phyloP scores from a whole-genome alignment of 345 rosid species.

The Draba incana region DNA sequence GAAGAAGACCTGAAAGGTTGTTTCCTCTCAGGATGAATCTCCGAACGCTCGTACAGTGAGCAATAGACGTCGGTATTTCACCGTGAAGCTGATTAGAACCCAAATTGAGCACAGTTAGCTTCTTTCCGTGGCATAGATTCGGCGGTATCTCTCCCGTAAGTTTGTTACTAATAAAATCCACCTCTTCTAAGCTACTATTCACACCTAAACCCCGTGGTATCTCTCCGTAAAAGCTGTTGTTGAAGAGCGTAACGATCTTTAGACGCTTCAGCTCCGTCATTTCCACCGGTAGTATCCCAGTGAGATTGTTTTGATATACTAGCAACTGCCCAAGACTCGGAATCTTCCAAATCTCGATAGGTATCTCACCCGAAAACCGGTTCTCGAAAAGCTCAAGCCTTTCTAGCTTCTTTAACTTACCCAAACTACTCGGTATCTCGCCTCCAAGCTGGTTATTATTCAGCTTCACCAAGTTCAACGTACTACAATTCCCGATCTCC shows the following conservation, averaged over 20 bases:
- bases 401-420: conserved; percentile 51
- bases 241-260: conserved; percentile 54
- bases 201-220: conserved; percentile 70
- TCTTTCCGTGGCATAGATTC: conserved; percentile 63
- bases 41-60: conserved; percentile 57
- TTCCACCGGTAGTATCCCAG: conserved; percentile 67
- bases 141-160: conserved; percentile 73
- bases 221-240: conserved; percentile 61
- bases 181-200: conserved; percentile 59
- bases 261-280: conserved; percentile 62
- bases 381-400: conserved; percentile 68
- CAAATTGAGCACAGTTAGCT: conserved; percentile 53
- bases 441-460: conserved; percentile 70
- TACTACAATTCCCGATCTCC: conserved; percentile 70
- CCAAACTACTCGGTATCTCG: conserved; percentile 60
- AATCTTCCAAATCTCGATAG: conserved; percentile 71
- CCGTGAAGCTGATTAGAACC: conserved; percentile 69
- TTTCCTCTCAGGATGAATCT: conserved; percentile 67
- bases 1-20: conserved; percentile 59
- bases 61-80: conserved; percentile 56
- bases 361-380: conserved; percentile 68
- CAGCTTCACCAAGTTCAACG: conserved; percentile 48
- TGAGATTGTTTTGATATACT: conserved; percentile 67
- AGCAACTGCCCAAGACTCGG: conserved; percentile 51
- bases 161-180: conserved; percentile 67